These are phyloP conservation scores for Sordariomycetes sp. DNA, from an alignment of 2,329 filamentous ascomycete genomes.

Conservation along the genomic window DNA sequence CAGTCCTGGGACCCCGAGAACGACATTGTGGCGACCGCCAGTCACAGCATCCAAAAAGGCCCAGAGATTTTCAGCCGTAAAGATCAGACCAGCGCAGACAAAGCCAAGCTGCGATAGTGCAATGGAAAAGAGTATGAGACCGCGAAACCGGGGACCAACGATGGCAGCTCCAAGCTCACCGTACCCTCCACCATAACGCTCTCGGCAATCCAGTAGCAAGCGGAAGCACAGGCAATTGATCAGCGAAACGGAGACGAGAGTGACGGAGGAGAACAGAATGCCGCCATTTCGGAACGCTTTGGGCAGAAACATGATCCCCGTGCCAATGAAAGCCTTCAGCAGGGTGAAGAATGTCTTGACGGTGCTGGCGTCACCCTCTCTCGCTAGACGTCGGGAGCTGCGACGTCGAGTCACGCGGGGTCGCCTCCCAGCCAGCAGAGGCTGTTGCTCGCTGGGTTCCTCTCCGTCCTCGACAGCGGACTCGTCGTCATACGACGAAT, in stretches of 20 bases:
- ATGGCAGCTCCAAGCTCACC: constrained; percentile 64
- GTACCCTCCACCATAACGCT: constrained; percentile 58
- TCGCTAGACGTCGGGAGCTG: constrained; percentile 32
- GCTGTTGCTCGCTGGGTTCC: constrained; percentile 33
- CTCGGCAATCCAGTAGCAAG: constrained; percentile 58
- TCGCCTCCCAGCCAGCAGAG: constrained; percentile 30
- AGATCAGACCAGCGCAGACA: constrained; percentile 69
- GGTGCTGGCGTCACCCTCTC: constrained; percentile 55
- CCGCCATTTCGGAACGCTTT: constrained; percentile 74
- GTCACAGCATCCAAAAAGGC: constrained; percentile 59
- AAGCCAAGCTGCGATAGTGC: constrained; percentile 70
- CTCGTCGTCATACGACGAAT: constrained; percentile 44
- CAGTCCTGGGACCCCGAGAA: constrained; percentile 40
- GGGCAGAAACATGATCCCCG: constrained; percentile 73
- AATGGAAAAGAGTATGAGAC: constrained; percentile 60
- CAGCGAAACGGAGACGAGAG: constrained; percentile 54
- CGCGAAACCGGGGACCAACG: constrained; percentile 52
- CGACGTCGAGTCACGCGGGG: constrained; percentile 38
- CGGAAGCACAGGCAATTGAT: constrained; percentile 65
- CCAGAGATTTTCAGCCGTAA: constrained; percentile 64
- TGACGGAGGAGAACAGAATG: constrained; percentile 64
- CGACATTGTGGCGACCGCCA: constrained; percentile 36
- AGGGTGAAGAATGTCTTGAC: constrained; percentile 70
- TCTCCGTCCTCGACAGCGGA: constrained; percentile 40
- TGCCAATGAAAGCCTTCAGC: constrained; percentile 70